Base-by-base conservation (phyloP, 176 grass and related monocot species). In the Musa troglodytarum region DNA sequence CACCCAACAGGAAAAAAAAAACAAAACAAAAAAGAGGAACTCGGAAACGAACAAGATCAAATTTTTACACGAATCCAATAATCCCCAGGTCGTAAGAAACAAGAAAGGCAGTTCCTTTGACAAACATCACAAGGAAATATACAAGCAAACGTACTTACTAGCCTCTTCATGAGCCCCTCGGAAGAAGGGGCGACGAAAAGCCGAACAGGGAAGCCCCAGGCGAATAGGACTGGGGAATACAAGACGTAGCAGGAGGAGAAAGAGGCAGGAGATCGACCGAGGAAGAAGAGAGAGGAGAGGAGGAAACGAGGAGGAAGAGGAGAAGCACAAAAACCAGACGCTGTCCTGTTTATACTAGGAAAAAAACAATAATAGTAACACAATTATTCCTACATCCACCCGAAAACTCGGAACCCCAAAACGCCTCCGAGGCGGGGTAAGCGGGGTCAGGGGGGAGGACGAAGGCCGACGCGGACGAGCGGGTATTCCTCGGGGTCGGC, bases 141-240 rank as follows among this genome's bases (percentile, higher is more conserved):
- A 79, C 76, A 79, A 43, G 34, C 34, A 68, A 83, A 92, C 70
- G 63, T 90, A 88, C 93, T 92, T 92, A 97, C 90, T 81, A 88
- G 77, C 74, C 81, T 84, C 87, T 81, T 96, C 93, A 97, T 97
- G 21, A 83, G 86, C 71, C 70, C 76, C 65, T 28, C 19, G 2
- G 69, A 17, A 43, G 14, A 54, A 57, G 76, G 52, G 65, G 76
- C 76, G 57, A 20, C 10, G 69, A 52, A 56, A 43, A 53, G 58
- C 29, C 10, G 25, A 49, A 24, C 64, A 1, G 10, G 23, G 34
- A n/a, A 72, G 59, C 23, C 68, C 63, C 50, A 51, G 68, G 7
- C 34, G 67, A 13, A 17, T 26, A 24, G 11, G 50, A n/a, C 34
- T 43, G 34, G 4, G 34, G 34, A 43, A 43, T 43, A 43, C 34